Evolutionary conservation across 225 moss, liverwort and hornwort genomes (phyloP).

Genomic region (Climacium dendroides): DNA sequence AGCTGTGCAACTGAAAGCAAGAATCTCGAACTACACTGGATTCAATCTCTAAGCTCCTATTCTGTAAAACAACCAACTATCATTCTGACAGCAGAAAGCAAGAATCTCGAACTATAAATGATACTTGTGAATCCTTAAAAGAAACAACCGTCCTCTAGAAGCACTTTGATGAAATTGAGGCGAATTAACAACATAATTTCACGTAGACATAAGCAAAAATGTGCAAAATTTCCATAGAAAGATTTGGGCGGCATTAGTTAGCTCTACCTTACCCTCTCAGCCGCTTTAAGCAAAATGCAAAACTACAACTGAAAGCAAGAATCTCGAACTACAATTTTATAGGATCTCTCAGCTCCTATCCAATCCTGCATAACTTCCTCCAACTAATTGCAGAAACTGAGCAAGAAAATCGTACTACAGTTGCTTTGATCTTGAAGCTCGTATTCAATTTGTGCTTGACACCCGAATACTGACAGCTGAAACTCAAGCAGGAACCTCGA

Average conservation of each 20-base stretch:
- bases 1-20: not conserved
- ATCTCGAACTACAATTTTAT: not conserved
- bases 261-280: not conserved
- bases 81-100: not conserved
- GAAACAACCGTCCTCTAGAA: not conserved
- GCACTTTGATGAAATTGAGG: not conserved
- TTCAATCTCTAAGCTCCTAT: no score
- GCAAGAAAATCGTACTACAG: not conserved
- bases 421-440: not conserved
- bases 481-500: not conserved
- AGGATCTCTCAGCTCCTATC: not conserved
- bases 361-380: no score
- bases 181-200: not conserved
- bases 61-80: not conserved
- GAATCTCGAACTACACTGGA: not conserved
- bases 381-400: not conserved
- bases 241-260: not conserved
- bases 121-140: no score
- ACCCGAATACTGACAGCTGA: no score
- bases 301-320: not conserved
- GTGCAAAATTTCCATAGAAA: not conserved
- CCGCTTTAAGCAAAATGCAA: not conserved
- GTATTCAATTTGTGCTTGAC: not conserved
- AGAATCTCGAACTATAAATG: not conserved
- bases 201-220: not conserved